Evolutionary conservation across 1,139 yeast genomes (phyloP).

Genomic region (Cylindricascospora bacillispora): DNA sequence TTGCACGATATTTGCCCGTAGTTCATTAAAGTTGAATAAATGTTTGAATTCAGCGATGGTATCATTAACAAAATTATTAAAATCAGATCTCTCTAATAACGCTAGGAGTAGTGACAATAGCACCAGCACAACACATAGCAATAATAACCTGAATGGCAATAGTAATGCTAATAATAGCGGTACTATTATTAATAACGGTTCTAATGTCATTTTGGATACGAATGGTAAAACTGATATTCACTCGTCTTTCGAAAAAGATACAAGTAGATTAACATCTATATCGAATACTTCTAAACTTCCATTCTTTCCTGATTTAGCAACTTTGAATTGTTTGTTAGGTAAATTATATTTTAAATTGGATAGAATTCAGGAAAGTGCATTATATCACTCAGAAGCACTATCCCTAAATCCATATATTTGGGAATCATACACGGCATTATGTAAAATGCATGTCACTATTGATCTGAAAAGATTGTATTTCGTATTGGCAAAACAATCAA

Average conservation of each 20-base stretch:
- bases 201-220: neutral
- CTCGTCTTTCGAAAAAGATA: neutral
- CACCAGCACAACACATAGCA: neutral
- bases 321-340: conserved; percentile 56
- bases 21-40: conserved; percentile 14
- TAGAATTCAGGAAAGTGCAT: conserved; percentile 51
- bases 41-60: conserved; percentile 14
- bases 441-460: conserved; percentile 56
- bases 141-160: conserved; percentile 3
- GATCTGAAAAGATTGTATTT: conserved; percentile 33
- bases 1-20: conserved; percentile 19
- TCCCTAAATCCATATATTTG: conserved; percentile 68
- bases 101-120: neutral
- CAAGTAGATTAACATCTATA: neutral
- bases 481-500: conserved; percentile 4
- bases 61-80: conserved; percentile 4
- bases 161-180: conserved; percentile 2
- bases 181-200: conserved; percentile 3
- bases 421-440: conserved; percentile 73
- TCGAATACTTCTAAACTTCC: neutral
- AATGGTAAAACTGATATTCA: neutral
- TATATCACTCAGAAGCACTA: conserved; percentile 56
- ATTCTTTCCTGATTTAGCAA: conserved; percentile 48
- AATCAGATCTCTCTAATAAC: neutral
- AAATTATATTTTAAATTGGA: conserved; percentile 49